Conservation (phyloP, 345 rosid species). For the Eutrema yunnanense region DNA sequence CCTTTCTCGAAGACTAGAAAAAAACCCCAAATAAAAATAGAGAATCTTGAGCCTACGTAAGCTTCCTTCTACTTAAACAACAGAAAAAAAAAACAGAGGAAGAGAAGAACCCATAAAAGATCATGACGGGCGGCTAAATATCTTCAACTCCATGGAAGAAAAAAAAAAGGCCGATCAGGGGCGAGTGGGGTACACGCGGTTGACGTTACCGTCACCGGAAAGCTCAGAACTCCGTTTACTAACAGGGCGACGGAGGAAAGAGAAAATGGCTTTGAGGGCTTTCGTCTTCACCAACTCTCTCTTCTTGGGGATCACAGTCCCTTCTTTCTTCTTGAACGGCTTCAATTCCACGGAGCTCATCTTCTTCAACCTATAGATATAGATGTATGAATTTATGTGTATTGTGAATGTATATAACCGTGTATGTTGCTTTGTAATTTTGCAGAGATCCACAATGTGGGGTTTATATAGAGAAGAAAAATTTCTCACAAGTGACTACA, state of each 20-base stretch:
- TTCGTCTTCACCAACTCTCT: slow-evolving; percentile 42
- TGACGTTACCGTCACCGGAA: neutral
- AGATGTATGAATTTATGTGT: neutral
- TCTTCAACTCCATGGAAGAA: neutral
- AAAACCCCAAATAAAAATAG: neutral
- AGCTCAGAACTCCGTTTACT: neutral
- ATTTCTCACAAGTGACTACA: neutral
- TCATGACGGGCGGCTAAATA: neutral
- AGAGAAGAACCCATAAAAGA: neutral
- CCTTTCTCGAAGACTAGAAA: neutral
- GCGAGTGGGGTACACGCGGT: slow-evolving; percentile 15
- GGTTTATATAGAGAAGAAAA: neutral
- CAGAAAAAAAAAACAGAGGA: neutral
- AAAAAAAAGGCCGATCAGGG: neutral
- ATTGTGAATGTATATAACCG: neutral
- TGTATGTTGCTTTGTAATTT: neutral
- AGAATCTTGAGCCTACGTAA: neutral
- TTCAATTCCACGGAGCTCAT: slow-evolving; percentile 7
- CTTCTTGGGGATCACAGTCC: slow-evolving; percentile 35
- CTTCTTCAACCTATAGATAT: neutral
- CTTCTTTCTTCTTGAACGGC: slow-evolving; percentile 33
- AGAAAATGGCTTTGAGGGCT: slow-evolving; percentile 20
- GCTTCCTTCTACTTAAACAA: neutral
- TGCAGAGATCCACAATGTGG: neutral
- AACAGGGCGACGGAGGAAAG: slow-evolving; percentile 2